phyloP scores from a whole-genome alignment of 805 yeast genomes.

The Hanseniaspora clermontiae region DNA sequence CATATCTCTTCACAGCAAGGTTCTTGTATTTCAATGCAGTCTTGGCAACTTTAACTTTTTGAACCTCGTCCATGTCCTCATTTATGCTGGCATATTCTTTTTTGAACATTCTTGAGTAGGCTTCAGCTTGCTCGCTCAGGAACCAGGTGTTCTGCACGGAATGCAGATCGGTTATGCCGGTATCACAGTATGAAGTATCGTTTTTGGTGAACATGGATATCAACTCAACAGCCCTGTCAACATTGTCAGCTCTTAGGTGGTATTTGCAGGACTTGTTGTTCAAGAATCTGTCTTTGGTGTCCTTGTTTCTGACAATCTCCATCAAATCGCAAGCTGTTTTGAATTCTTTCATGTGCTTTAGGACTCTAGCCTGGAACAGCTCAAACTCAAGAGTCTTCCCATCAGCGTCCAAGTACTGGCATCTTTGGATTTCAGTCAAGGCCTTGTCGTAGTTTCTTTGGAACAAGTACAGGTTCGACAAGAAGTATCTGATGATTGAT shows the following conservation, averaged over 20 bases:
- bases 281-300: constrained; percentile 81
- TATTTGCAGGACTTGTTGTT: constrained; percentile 83
- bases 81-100: constrained; percentile 14
- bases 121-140: constrained; percentile 69
- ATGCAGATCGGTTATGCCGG: constrained; percentile 77
- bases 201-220: constrained; percentile 76
- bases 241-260: constrained; percentile 56
- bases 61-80: constrained; percentile 20
- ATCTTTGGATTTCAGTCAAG: constrained; percentile 23
- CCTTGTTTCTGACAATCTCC: constrained; percentile 60
- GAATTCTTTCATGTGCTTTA: constrained; percentile 56
- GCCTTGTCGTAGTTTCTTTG: constrained; percentile 45
- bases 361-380: constrained; percentile 65
- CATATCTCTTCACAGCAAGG: constrained; percentile 66
- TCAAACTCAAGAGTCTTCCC: constrained; percentile 79
- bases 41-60: constrained; percentile 29
- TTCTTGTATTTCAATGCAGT: constrained; percentile 42
- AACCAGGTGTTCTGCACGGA: constrained; percentile 90
- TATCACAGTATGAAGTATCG: constrained; percentile 46
- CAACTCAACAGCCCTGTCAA: constrained; percentile 60
- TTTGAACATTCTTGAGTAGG: constrained; percentile 49
- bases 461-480: constrained; percentile 64
- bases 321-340: constrained; percentile 51
- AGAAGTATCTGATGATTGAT: constrained; percentile 49
- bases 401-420: constrained; percentile 56